phyloP scores from a whole-genome alignment of 768 basidiomycete species.

The Sutorius australiensis region DNA sequence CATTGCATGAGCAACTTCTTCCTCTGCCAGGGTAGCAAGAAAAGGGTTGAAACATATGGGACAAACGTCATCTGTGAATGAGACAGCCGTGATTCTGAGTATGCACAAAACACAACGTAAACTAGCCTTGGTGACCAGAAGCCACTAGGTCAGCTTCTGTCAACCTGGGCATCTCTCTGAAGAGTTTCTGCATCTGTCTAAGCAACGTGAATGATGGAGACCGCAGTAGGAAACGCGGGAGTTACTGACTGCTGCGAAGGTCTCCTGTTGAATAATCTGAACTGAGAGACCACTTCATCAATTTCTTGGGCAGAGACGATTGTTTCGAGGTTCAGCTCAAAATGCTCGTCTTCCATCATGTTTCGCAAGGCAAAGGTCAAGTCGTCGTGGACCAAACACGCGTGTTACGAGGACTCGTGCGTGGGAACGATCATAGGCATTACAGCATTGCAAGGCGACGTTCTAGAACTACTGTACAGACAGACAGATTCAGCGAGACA shows the following conservation, averaged over 20 bases:
- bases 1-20: conserved; percentile 70
- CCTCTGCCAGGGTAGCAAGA: conserved; percentile 65
- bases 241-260: conserved; percentile 27
- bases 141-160: conserved; percentile 47
- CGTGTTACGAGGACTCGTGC: conserved; percentile 8
- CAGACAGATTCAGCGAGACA: conserved; percentile 30
- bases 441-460: conserved; percentile 13
- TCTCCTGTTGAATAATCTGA: conserved; percentile 24
- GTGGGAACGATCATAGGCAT: conserved; percentile 30
- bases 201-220: conserved; percentile 9
- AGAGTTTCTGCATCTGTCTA: conserved; percentile 38
- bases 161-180: conserved; percentile 45
- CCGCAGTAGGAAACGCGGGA: not conserved
- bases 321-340: conserved; percentile 5
- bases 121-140: conserved; percentile 46
- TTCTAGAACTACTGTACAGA: conserved; percentile 23
- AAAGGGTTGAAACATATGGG: conserved; percentile 74
- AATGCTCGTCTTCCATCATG: conserved; percentile 27
- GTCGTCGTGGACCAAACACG: conserved; percentile 1
- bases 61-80: conserved; percentile 57
- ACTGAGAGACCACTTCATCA: conserved; percentile 30
- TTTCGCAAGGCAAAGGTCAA: not conserved
- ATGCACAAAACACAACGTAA: not conserved
- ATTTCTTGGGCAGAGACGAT: conserved; percentile 27
- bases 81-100: not conserved